Evolutionary conservation across 116 monocot species (phyloP).

Genomic region (Zostera marina): DNA sequence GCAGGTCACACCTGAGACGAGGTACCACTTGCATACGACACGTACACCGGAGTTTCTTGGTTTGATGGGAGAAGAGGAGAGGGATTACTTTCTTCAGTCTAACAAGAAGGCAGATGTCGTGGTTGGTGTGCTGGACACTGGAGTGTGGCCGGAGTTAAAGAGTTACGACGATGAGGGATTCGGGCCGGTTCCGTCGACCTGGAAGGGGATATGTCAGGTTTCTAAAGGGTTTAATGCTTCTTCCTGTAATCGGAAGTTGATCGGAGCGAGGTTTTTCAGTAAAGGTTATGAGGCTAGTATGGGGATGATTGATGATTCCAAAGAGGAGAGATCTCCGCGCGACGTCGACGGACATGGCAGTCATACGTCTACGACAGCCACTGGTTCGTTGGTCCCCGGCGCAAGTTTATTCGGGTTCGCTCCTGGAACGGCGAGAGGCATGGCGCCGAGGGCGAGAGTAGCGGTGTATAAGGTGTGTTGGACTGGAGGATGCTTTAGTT

Average conservation of each 20-base stretch:
- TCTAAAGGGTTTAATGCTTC: conserved; percentile 40
- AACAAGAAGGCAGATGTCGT: conserved; percentile 34
- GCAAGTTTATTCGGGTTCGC: conserved; percentile 11
- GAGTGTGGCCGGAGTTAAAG: conserved; percentile 18
- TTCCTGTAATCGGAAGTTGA: conserved; percentile 67
- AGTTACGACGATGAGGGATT: conserved; percentile 74
- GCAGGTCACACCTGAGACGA: conserved; percentile 38
- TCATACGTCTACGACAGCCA: conserved; percentile 21
- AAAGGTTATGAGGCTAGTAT: conserved; percentile 67
- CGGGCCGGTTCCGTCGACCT: conserved; percentile 44
- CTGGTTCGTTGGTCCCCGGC: conserved; percentile 1
- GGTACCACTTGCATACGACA: conserved; percentile 76
- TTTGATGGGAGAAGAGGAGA: conserved; percentile 4
- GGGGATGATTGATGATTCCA: conserved; percentile 54
- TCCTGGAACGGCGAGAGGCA: conserved; percentile 6
- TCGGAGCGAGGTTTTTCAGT: conserved; percentile 70
- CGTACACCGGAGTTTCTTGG: conserved; percentile 82
- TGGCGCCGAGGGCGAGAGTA: conserved; percentile 15
- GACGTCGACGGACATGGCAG: conserved; percentile 18
- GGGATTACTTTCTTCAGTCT: conserved; percentile 18
- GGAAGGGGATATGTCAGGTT: conserved; percentile 62
- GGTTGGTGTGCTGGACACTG: conserved; percentile 85
- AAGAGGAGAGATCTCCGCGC: conserved; percentile 58
- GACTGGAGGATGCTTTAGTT: background rate
- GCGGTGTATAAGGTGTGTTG: conserved; percentile 17